Evolutionary conservation across 1,284 basidiomycete genomes (phyloP).

Genomic region (Cryptococcus sp.): DNA sequence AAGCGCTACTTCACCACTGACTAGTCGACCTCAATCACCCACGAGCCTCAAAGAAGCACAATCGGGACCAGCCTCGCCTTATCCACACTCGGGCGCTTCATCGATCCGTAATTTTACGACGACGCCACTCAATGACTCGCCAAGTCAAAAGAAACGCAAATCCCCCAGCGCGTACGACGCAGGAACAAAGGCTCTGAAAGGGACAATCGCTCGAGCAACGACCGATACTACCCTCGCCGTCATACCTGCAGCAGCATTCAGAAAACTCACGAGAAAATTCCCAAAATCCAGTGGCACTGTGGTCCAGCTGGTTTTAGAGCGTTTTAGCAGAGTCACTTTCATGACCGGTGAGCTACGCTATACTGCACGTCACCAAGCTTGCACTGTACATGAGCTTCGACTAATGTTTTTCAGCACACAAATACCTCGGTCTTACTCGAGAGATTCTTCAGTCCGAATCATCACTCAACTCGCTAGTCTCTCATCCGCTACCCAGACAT

Average conservation of each 20-base stretch:
- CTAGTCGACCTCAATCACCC: neutral
- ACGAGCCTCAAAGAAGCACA: neutral
- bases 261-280: slow-evolving; percentile 77
- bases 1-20: neutral
- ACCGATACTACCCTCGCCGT: slow-evolving; percentile 97
- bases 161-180: neutral
- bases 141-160: neutral
- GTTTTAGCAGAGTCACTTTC: slow-evolving; percentile 96
- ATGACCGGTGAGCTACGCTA: slow-evolving; percentile 53
- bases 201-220: slow-evolving; percentile 78
- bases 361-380: neutral
- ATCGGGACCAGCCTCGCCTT: slow-evolving; percentile 15
- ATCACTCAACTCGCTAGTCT: slow-evolving; percentile 93
- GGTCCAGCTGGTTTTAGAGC: slow-evolving; percentile 68
- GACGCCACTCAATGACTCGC: slow-evolving; percentile 4
- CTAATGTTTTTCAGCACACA: slow-evolving; percentile 71
- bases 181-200: slow-evolving; percentile 28
- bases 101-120: slow-evolving; percentile 1
- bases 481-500: slow-evolving; percentile 83
- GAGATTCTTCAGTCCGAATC: slow-evolving; percentile 96
- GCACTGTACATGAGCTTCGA: neutral
- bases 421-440: slow-evolving; percentile 90
- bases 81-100: neutral
- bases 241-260: slow-evolving; percentile 96
- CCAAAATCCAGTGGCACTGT: slow-evolving; percentile 97